Percentiles rank a stretch among this genome's conserved stretches.
These are phyloP conservation scores for Geotrichum citri-aurantii DNA, from an alignment of 1,139 yeast genomes.

Conservation along the genomic window DNA sequence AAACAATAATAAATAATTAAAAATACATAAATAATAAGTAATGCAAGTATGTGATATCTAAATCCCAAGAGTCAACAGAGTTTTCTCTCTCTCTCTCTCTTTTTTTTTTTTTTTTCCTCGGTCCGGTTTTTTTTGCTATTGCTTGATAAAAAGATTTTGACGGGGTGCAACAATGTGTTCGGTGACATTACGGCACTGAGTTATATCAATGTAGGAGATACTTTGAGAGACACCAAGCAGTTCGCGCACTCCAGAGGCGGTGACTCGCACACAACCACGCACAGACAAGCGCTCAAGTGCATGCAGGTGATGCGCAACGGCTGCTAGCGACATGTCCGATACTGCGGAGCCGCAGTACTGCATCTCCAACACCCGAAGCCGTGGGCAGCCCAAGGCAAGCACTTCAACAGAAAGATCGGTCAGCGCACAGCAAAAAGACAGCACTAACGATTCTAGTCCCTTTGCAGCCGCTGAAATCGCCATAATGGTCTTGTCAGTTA, in stretches of 20 bases:
- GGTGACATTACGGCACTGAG: constrained; percentile 54
- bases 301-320: constrained; percentile 53
- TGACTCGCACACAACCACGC: constrained; percentile 69
- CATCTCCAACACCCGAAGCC: constrained; percentile 48
- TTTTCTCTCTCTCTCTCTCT: no score
- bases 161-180: constrained; percentile 1
- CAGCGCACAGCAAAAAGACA: constrained; percentile 70
- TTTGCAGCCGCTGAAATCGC: constrained; percentile 59
- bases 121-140: no score
- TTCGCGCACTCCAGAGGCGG: constrained; percentile 68
- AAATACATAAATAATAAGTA: no score
- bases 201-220: constrained; percentile 50
- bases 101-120: no score
- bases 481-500: constrained; percentile 59
- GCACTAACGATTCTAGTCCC: constrained; percentile 49
- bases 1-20: no score
- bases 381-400: constrained; percentile 57
- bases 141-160: background rate
- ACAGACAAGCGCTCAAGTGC: constrained; percentile 46
- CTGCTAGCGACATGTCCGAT: constrained; percentile 59
- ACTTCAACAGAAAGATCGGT: constrained; percentile 65
- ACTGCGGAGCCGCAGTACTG: constrained; percentile 79
- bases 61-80: no score
- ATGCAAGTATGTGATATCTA: no score
- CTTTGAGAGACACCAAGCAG: constrained; percentile 47